Base-by-base conservation (phyloP, 129 eudicot species). In the Flaveria ramosissima region DNA sequence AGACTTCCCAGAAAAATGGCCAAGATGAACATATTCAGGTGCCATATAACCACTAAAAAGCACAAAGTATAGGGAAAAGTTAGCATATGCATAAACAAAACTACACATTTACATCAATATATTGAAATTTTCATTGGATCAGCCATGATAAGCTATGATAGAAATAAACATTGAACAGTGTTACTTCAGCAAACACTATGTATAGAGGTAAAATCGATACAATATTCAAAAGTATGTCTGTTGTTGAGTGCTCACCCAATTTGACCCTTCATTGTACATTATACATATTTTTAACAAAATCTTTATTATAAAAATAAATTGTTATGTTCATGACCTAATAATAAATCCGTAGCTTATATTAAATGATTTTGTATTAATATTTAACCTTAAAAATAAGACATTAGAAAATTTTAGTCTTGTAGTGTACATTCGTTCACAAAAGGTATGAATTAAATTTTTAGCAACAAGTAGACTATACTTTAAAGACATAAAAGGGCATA, bases 21-120 rank as follows among this genome's bases (percentile, higher is more conserved):
- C 68, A 30, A 15, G 68, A 0, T 0, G 12, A 6, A 62, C 12
- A 62, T 62, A 62, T 30, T 62, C 68, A 7, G 45, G 68, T 14
- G 68, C 45, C 68, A 62, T 62, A 62, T 62, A 62, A 62, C 68
- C 68, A 30, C 68, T 62, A 62, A 5, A 26, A 3, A 26, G 30
- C 30, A 26, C 2, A 26, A 26, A 26, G 30, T 3, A 26, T 26
- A 26, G 2, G 30, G 30, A 26, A 26, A 26, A 26, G 30, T 26
- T 26, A 26, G 30, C 30, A 26, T 26, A 26, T 26, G 30, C 30
- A 26, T 1, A 26, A 26, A 26, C 30, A 26, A 26, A 26, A 26
- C 30, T 2, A 26, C 30, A 26, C 30, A 26, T 26, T 26, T 3
- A 26, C 3, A 26, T 26, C 30, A 26, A 26, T 26, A 26, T 26